A percentile compares a stretch with the other conserved stretches of the same genome.
Conservation (phyloP, 331 rosid species). For the Spiraea crenata region DNA sequence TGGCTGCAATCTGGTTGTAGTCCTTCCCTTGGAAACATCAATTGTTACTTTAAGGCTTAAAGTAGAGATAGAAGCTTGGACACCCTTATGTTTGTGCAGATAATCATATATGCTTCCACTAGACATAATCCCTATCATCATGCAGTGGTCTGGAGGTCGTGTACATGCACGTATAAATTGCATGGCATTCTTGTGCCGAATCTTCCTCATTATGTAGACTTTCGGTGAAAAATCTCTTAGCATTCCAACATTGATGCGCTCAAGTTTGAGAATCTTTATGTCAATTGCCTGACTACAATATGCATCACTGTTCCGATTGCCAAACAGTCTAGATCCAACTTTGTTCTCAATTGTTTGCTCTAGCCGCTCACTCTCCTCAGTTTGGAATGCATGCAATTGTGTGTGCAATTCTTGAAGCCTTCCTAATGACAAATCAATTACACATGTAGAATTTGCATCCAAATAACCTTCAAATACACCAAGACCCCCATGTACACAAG, state of each 20-base stretch:
- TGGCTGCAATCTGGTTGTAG: too few relatives aligned
- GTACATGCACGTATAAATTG: slow-evolving; percentile 99
- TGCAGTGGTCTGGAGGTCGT: slow-evolving; percentile 79
- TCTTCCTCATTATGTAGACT: slow-evolving; percentile 98
- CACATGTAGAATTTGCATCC: too few relatives aligned
- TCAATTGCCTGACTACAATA: slow-evolving; percentile 98
- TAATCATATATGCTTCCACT: slow-evolving; percentile 91
- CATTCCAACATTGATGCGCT: slow-evolving; percentile 79
- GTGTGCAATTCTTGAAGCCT: too few relatives aligned
- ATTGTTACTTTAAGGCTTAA: slow-evolving; percentile 91
- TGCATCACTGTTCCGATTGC: slow-evolving; percentile 89
- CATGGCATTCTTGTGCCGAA: slow-evolving; percentile 97
- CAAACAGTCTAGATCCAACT: slow-evolving; percentile 97
- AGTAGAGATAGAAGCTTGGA: slow-evolving; percentile 88
- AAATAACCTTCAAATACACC: too few relatives aligned
- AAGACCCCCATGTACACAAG: slow-evolving; percentile 31
- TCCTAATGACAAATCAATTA: too few relatives aligned
- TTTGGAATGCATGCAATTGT: too few relatives aligned
- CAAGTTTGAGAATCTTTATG: slow-evolving; percentile 84
- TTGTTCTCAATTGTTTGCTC: slow-evolving; percentile 69
- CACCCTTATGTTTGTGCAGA: slow-evolving; percentile 92
- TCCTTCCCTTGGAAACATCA: slow-evolving; percentile 95
- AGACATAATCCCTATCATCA: slow-evolving; percentile 97
- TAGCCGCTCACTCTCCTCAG: too few relatives aligned
- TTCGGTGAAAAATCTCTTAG: slow-evolving; percentile 90